phyloP scores from a whole-genome alignment of 768 basidiomycete species.

The Nidularia sp. region DNA sequence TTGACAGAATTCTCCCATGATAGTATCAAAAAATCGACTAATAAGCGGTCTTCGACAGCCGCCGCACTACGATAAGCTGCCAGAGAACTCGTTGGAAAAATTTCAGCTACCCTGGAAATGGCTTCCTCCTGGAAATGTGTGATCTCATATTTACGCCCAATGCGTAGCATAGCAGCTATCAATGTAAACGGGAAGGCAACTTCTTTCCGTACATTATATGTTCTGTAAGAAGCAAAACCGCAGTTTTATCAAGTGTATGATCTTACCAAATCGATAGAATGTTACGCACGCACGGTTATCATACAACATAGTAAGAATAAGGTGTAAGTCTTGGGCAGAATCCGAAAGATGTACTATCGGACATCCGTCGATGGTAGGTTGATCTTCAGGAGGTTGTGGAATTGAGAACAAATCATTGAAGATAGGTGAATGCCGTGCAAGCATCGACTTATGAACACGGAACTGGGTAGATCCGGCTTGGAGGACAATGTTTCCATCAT shows the following conservation, averaged over 20 bases:
- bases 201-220: background rate
- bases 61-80: too few relatives aligned
- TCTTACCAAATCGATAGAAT: background rate
- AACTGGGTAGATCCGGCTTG: slow-evolving; percentile 5
- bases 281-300: slow-evolving; percentile 1
- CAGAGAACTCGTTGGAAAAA: too few relatives aligned
- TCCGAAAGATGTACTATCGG: slow-evolving; percentile 8
- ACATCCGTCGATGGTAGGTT: slow-evolving; percentile 3
- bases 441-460: slow-evolving; percentile 3
- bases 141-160: slow-evolving; percentile 13
- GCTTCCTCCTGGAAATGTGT: slow-evolving; percentile 8
- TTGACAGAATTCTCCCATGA: too few relatives aligned
- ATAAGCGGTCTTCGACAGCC: too few relatives aligned
- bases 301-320: slow-evolving; percentile 4
- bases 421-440: slow-evolving; percentile 5
- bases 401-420: slow-evolving; percentile 10
- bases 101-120: too few relatives aligned
- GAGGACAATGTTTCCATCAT: slow-evolving; percentile 5
- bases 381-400: slow-evolving; percentile 1
- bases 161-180: slow-evolving; percentile 9
- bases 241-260: too few relatives aligned
- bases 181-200: background rate
- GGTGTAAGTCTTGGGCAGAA: slow-evolving; percentile 4
- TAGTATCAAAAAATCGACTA: too few relatives aligned
- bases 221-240: background rate